Evolutionary conservation across 495 filamentous ascomycete species (phyloP), one percentile per base, ranked within the genome.

Genomic region (Penicillium robsamsonii): DNA sequence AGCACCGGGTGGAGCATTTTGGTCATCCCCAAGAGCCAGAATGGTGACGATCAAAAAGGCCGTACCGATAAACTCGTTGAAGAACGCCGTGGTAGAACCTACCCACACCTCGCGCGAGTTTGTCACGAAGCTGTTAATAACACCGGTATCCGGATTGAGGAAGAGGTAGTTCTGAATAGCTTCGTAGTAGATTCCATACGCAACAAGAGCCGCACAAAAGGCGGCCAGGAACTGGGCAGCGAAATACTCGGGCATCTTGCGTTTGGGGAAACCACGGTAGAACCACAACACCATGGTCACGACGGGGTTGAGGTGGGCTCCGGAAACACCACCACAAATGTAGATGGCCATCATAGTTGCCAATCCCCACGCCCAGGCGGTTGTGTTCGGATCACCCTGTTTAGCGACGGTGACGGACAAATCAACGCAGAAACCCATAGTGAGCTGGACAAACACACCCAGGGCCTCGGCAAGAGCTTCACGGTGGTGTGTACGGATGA

Each of bases 281-380:
- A 82, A 68, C 63, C 71, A 79, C 10, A 83, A 60, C 49, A 75
- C 71, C 18, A 75, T 63, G 9, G 79, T 82, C 24, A 82, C 71
- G 20, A 67, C 66, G 0, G 79, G 80, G 56, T 82, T 83, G 38
- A 83, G 67, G 53, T 83, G 79, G 2, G 78, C 79, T 51, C 79
- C 79, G 1, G 79, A 82, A n/a, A 81, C 70, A 56, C 78, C 79
- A 69, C 79, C 79, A 25, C 70, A 77, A 22, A 85, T 75, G 53
- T 83, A 83, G 44, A 84, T 82, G 10, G 71, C 81, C 42, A 83
- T 75, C 81, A 84, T 84, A 29, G 76, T 77, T 11, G 76, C 79
- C 6, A 83, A 67, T 1, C 81, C 81, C 81, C 81, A 85, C 9
- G 76, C 73, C 78, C 77, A 82, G 18, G 69, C 74, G 4, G 75